phyloP scores from a whole-genome alignment of 108 stramenopile genomes.

The Skeletonema costatum region DNA sequence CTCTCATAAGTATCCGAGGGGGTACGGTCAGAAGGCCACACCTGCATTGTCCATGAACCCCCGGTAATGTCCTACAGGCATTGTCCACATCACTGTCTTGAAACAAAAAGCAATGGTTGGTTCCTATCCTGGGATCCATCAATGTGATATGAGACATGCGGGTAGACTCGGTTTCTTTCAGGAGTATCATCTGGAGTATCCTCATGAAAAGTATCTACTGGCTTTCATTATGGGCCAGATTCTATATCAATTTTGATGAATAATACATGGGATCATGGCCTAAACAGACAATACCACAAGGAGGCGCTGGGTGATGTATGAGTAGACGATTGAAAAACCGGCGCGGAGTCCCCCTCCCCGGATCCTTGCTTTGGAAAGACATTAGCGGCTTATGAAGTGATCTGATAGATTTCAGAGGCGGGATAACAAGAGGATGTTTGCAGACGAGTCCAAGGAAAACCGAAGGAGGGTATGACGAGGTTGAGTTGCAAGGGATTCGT shows the following conservation, averaged over 20 bases:
- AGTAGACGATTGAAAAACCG: too few relatives aligned
- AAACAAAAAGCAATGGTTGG: constrained; percentile 34
- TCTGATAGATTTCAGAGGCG: constrained; percentile 54
- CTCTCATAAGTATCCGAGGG: constrained; percentile 50
- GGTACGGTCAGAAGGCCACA: constrained; percentile 63
- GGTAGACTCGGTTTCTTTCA: constrained; percentile 72
- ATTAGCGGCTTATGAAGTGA: constrained; percentile 65
- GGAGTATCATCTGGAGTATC: constrained; percentile 77
- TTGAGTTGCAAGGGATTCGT: constrained; percentile 4
- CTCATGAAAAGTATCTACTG: constrained; percentile 81
- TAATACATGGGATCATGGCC: constrained; percentile 92
- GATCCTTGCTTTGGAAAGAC: constrained; percentile 94
- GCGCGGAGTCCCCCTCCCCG: constrained; percentile 74
- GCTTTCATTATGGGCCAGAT: constrained; percentile 89
- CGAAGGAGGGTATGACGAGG: neutral
- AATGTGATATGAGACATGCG: constrained; percentile 43
- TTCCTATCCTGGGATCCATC: constrained; percentile 39
- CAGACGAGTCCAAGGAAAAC: constrained; percentile 8
- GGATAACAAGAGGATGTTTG: constrained; percentile 30
- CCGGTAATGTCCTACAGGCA: constrained; percentile 84
- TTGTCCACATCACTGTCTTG: constrained; percentile 76
- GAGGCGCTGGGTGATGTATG: neutral
- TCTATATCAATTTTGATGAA: constrained; percentile 85
- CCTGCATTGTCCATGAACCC: constrained; percentile 80
- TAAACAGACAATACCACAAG: constrained; percentile 53